phyloP scores from a whole-genome alignment of 176 grass and related monocot species.

The Ananas comosus region DNA sequence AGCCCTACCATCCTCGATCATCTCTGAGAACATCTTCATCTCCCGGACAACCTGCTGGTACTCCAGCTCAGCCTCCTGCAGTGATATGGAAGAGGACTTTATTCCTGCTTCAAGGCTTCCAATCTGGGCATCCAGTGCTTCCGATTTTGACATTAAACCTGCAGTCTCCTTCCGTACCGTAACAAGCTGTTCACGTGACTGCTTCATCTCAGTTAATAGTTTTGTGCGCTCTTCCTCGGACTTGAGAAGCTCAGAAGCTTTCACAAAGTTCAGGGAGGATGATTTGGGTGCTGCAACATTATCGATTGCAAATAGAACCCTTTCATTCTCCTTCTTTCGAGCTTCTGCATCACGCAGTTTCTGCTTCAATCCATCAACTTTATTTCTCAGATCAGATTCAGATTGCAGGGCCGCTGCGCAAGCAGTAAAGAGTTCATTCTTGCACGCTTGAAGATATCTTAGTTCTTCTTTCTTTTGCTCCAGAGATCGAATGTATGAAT shows the following conservation, averaged over 20 bases:
- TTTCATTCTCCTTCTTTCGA: constrained; percentile 61
- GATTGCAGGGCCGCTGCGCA: constrained; percentile 32
- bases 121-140: constrained; percentile 40
- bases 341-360: constrained; percentile 54
- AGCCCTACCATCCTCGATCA: constrained; percentile 34
- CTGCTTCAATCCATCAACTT: constrained; percentile 58
- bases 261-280: constrained; percentile 30
- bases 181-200: constrained; percentile 32
- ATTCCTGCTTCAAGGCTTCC: constrained; percentile 34
- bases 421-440: constrained; percentile 28
- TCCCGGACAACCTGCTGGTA: constrained; percentile 32
- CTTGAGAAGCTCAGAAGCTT: constrained; percentile 73
- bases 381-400: constrained; percentile 54
- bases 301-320: constrained; percentile 70
- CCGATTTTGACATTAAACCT: constrained; percentile 25
- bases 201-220: constrained; percentile 46
- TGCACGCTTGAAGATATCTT: constrained; percentile 23
- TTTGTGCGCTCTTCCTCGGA: constrained; percentile 63
- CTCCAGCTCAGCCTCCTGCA: constrained; percentile 44
- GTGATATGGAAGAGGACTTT: constrained; percentile 22
- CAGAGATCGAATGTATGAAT: constrained; percentile 28
- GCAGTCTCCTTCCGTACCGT: constrained; percentile 51
- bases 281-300: constrained; percentile 27
- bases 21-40: constrained; percentile 19
- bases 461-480: constrained; percentile 65